Base-by-base conservation (phyloP, 257 asterid species). In the Solanum virginianum region DNA sequence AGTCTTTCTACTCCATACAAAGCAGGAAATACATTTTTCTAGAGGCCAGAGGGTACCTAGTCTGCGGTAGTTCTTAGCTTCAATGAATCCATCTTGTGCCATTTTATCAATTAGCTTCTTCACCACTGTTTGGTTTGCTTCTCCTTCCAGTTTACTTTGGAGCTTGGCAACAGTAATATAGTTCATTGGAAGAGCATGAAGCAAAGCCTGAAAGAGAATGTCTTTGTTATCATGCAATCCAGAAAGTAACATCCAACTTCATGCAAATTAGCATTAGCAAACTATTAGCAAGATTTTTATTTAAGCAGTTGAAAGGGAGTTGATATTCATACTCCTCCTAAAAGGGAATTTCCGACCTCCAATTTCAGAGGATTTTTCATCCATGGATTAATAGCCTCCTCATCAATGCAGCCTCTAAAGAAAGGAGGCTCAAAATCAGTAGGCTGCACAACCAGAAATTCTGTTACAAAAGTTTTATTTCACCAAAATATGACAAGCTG, bases 391-490 rank as follows among this genome's bases (percentile, higher is more conserved):
- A 86, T 86, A 63, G 92, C 93, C 89, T 96, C 99, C 85, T 94
- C 98, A 83, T 93, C 97, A 12, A 93, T 88, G 94, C 98, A 94
- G 89, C 96, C 93, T 90, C 91, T 88, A 88, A 96, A 96, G 87
- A 96, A 96, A 11, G 98, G 99, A 81, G 98, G 98, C 90, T 96
- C 99, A 81, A 94, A 96, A 87, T 96, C 97, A 92, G 89, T 89
- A 29, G 98, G 99, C 99, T 96, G 95, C 92, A 94, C 89, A 32
- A 88, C 87, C 88, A 89, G 54, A 29, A 84, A 85, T 45, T 86
- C 55, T 43, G 68, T 69, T 83, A 68, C 26, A 16, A 51, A 26
- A n/a, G 18, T 3, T 5, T 82, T 57, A 36, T 29, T 53, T 36
- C 77, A 53, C 82, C 17, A 77, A 77, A 24, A 77, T 16, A 79